These are phyloP conservation scores for Lithocarpus polystachyus DNA, from an alignment of 306 rosid species.

Conservation along the genomic window DNA sequence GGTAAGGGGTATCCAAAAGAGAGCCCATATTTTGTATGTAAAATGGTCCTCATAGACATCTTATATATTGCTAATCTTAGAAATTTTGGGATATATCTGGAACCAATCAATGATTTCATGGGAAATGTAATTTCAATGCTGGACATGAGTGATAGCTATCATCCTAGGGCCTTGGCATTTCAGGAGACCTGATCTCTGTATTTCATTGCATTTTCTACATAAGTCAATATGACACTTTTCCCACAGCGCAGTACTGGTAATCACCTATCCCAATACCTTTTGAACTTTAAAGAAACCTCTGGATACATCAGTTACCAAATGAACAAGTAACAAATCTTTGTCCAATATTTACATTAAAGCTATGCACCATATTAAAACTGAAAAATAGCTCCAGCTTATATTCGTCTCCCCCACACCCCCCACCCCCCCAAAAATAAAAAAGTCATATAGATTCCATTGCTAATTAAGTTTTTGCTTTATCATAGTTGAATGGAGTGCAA, in stretches of 20 bases:
- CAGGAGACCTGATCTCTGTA: not conserved
- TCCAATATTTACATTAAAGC: not conserved
- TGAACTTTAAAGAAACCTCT: not conserved
- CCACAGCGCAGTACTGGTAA: not conserved
- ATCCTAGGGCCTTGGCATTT: not conserved
- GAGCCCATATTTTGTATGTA: not conserved
- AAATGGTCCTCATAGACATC: not conserved
- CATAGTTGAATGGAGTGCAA: slow-evolving; percentile 71
- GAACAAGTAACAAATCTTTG: not conserved
- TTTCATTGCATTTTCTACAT: not conserved
- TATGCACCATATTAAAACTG: not conserved
- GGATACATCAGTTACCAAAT: not conserved
- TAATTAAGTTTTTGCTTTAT: slow-evolving; percentile 19
- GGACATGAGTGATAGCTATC: not conserved
- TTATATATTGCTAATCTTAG: not conserved
- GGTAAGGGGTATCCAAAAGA: not conserved
- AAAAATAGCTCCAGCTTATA: not conserved
- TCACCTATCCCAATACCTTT: not conserved
- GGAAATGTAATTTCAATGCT: not conserved
- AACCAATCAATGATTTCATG: not conserved
- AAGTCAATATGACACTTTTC: not conserved
- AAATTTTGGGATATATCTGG: not conserved
- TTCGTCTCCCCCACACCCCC: no score
- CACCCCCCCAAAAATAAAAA: no score
- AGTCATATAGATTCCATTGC: slow-evolving; percentile 9